These are phyloP conservation scores for Mycocentrospora acerina DNA, from an alignment of 2,329 filamentous ascomycete species.

Conservation along the genomic window DNA sequence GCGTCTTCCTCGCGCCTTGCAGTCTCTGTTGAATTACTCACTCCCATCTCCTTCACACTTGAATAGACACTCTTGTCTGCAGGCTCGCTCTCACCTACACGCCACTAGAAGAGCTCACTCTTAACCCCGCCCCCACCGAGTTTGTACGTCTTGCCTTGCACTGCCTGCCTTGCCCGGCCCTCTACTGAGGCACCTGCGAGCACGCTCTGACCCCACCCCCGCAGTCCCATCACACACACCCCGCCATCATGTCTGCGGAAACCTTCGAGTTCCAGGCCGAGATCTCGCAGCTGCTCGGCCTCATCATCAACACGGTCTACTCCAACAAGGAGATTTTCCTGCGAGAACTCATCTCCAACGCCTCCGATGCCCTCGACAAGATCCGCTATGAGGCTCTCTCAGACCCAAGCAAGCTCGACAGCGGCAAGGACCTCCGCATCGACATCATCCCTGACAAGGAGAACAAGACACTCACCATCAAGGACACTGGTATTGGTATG, in stretches of 20 bases:
- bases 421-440: slow-evolving; percentile 96
- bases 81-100: slow-evolving; percentile 21
- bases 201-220: slow-evolving; percentile 9
- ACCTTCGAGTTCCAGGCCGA: slow-evolving; percentile 99
- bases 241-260: slow-evolving; percentile 73
- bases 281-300: slow-evolving; percentile 99
- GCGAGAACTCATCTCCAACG: slow-evolving; percentile 97
- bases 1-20: slow-evolving; percentile 24
- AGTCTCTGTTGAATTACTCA: slow-evolving; percentile 29
- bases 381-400: slow-evolving; percentile 98
- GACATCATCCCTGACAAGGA: slow-evolving; percentile 98
- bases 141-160: slow-evolving; percentile 23
- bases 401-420: slow-evolving; percentile 95
- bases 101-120: slow-evolving; percentile 21
- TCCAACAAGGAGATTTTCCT: slow-evolving; percentile 99
- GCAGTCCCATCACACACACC: slow-evolving; percentile 20
- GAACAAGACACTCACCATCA: slow-evolving; percentile 95
- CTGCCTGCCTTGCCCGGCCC: slow-evolving; percentile 11
- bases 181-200: slow-evolving; percentile 4
- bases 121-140: slow-evolving; percentile 21
- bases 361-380: slow-evolving; percentile 99
- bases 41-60: slow-evolving; percentile 5
- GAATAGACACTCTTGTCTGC: slow-evolving; percentile 24
- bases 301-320: slow-evolving; percentile 99
- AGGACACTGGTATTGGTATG: slow-evolving; percentile 99